Conservation (phyloP, 1,284 basidiomycete genomes). For the Fomitopsis betulina region DNA sequence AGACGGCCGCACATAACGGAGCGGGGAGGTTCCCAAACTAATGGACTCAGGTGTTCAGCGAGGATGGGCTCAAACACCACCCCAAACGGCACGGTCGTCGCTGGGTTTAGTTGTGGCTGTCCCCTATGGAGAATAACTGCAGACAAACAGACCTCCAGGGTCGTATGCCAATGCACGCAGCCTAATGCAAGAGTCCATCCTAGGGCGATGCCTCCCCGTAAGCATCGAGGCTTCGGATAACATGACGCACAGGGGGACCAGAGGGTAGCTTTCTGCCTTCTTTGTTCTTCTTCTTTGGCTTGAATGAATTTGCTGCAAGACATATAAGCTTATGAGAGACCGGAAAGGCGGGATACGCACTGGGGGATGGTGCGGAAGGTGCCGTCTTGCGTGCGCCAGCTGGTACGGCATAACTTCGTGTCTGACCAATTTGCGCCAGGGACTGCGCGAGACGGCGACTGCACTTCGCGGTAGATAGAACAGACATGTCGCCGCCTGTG, state of each 20-base stretch:
- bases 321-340: background rate
- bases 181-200: no score
- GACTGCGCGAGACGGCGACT: background rate
- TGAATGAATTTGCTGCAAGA: background rate
- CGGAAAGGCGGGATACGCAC: background rate
- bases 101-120: no score
- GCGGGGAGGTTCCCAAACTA: background rate
- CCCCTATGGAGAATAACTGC: no score
- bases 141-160: no score
- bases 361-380: background rate
- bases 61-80: no score
- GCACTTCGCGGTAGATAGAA: background rate
- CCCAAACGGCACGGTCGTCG: no score
- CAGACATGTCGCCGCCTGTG: background rate
- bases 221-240: background rate
- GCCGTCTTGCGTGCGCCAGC: background rate
- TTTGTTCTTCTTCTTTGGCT: background rate
- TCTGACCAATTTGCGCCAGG: background rate
- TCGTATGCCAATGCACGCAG: no score
- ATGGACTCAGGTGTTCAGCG: no score
- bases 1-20: slow-evolving; percentile 23
- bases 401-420: background rate
- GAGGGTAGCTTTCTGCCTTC: background rate
- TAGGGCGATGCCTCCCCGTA: background rate
- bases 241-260: background rate